These are phyloP conservation scores for Phaseolus coccineus DNA, from an alignment of 331 rosid species.

Conservation along the genomic window DNA sequence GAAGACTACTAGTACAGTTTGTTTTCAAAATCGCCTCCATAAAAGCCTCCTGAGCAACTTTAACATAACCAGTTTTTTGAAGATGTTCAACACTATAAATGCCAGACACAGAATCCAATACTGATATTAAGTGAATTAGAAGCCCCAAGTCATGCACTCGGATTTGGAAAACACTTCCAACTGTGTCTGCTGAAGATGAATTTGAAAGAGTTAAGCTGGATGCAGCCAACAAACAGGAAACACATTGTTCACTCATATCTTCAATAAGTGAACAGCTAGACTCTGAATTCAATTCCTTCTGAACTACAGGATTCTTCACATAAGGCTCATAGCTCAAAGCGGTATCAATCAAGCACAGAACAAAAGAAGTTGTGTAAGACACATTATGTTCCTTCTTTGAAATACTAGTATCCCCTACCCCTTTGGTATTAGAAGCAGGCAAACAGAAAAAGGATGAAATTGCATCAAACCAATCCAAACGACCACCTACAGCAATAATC, in stretches of 20 bases:
- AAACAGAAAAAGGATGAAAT: slow-evolving; percentile 68
- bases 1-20: slow-evolving; percentile 75
- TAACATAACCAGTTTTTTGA: slow-evolving; percentile 76
- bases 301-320: slow-evolving; percentile 54
- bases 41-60: slow-evolving; percentile 83
- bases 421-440: slow-evolving; percentile 59
- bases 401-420: slow-evolving; percentile 47
- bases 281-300: slow-evolving; percentile 54
- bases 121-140: slow-evolving; percentile 62
- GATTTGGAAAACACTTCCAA: slow-evolving; percentile 61
- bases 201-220: slow-evolving; percentile 78
- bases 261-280: slow-evolving; percentile 57
- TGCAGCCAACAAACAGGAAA: slow-evolving; percentile 90
- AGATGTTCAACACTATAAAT: slow-evolving; percentile 69
- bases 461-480: slow-evolving; percentile 85
- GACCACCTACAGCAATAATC: slow-evolving; percentile 84
- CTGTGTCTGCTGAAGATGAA: slow-evolving; percentile 56
- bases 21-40: slow-evolving; percentile 81
- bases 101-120: slow-evolving; percentile 55
- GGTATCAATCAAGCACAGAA: slow-evolving; percentile 79
- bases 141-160: slow-evolving; percentile 84
- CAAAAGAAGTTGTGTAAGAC: slow-evolving; percentile 61
- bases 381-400: slow-evolving; percentile 48
- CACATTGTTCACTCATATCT: slow-evolving; percentile 58
- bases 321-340: slow-evolving; percentile 95